Evolutionary conservation across 2,329 filamentous ascomycete species (phyloP).

Genomic region (Domatiomyces globalis): DNA sequence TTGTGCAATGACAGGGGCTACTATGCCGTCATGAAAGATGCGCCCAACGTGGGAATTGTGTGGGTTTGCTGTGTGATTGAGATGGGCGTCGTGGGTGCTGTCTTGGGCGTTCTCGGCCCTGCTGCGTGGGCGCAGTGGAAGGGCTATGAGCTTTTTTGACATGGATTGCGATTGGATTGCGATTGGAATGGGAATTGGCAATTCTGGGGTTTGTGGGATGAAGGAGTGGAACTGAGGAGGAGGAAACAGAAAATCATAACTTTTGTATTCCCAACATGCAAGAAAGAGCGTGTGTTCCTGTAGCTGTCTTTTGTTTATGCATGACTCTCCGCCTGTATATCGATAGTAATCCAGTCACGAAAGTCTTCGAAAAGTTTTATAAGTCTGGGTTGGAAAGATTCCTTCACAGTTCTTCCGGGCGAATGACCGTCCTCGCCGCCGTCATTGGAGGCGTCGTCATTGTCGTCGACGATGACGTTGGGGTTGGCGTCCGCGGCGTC

Average conservation of each 20-base stretch:
- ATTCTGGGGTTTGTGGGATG: too few species aligned
- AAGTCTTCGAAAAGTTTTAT: neutral
- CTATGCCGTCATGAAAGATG: slow-evolving; percentile 77
- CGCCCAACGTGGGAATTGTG: slow-evolving; percentile 73
- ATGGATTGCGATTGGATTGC: too few species aligned
- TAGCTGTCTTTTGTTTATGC: neutral
- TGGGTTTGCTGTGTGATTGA: slow-evolving; percentile 94
- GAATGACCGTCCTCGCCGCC: neutral
- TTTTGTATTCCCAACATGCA: too few species aligned
- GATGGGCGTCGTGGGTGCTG: slow-evolving; percentile 55
- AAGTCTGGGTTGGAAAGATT: neutral
- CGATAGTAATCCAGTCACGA: neutral
- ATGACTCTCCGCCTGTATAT: neutral
- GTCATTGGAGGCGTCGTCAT: neutral
- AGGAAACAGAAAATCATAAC: too few species aligned
- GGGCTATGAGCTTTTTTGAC: slow-evolving; percentile 31
- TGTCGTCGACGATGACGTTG: neutral
- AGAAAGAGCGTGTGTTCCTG: neutral
- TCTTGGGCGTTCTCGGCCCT: slow-evolving; percentile 40
- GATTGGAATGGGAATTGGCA: too few species aligned
- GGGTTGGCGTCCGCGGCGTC: neutral
- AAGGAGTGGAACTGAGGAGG: too few species aligned
- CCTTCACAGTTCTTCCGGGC: neutral
- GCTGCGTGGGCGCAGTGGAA: slow-evolving; percentile 41
- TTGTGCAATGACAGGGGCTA: slow-evolving; percentile 70